Conservation (phyloP, 805 yeast species). For the Cyberlindnera lachancei region DNA sequence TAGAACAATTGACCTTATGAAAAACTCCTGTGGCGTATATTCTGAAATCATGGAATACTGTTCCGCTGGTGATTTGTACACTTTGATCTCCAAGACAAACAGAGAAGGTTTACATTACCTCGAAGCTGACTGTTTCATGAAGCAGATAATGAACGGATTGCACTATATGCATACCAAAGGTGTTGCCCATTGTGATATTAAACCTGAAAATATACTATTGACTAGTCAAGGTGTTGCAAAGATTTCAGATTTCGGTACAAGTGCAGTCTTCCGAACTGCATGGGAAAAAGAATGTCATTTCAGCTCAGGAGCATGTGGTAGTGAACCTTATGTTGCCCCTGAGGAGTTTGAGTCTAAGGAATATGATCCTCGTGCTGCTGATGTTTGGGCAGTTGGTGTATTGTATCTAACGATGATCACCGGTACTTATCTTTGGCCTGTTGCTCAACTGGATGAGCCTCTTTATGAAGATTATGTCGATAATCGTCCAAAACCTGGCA, state of each 20-base stretch:
- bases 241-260: constrained; percentile 84
- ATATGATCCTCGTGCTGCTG: constrained; percentile 75
- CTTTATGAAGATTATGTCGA: constrained; percentile 36
- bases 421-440: constrained; percentile 85
- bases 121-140: constrained; percentile 86
- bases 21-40: constrained; percentile 62
- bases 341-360: constrained; percentile 59
- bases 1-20: constrained; percentile 74
- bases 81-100: constrained; percentile 44
- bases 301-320: constrained; percentile 73
- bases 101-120: constrained; percentile 45
- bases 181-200: constrained; percentile 88
- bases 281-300: constrained; percentile 75
- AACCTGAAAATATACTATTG: constrained; percentile 78
- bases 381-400: constrained; percentile 85
- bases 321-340: constrained; percentile 89
- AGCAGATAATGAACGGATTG: constrained; percentile 77
- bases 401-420: constrained; percentile 73
- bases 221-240: constrained; percentile 59
- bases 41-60: constrained; percentile 95
- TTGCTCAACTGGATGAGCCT: constrained; percentile 54
- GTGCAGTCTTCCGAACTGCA: constrained; percentile 83
- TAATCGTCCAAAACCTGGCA: constrained; percentile 35
- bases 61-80: constrained; percentile 75
- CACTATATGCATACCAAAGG: constrained; percentile 86